A percentile compares a stretch with the other conserved stretches of the same genome.
These are phyloP conservation scores for Tetrahymena elliotti DNA, from an alignment of 73 alveolate genomes.

Conservation along the genomic window DNA sequence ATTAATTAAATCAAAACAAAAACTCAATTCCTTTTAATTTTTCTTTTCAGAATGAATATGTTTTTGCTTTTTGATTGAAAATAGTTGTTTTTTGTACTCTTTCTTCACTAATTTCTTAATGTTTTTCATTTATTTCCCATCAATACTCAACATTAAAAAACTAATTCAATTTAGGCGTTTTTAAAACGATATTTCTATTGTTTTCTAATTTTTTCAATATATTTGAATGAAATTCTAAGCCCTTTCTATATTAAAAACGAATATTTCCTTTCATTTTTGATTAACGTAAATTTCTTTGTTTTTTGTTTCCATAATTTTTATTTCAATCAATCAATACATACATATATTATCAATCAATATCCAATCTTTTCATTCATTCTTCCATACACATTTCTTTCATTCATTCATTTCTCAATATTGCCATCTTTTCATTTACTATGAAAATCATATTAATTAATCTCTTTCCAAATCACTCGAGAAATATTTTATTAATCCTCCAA, in stretches of 20 bases:
- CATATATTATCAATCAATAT: too few relatives aligned
- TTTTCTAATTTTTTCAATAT: neutral
- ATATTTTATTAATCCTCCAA: neutral
- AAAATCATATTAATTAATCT: too few relatives aligned
- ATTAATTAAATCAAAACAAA: neutral
- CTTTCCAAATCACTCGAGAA: neutral
- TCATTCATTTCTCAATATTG: neutral
- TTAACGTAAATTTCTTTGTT: neutral
- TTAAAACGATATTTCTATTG: neutral
- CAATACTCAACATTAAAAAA: neutral
- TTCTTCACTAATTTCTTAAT: neutral
- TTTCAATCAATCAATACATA: too few relatives aligned
- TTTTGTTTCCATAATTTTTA: neutral
- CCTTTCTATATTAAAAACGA: neutral
- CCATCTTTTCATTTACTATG: neutral
- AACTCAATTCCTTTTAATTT: neutral
- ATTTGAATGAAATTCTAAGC: neutral
- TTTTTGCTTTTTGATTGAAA: neutral
- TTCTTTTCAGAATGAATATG: neutral
- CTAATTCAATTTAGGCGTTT: neutral
- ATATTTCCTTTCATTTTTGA: neutral
- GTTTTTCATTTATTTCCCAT: neutral
- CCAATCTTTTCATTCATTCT: neutral
- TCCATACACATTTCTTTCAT: neutral
- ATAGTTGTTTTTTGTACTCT: neutral